These are phyloP conservation scores for Psilocybe subaeruginosa DNA, from an alignment of 768 basidiomycete species.

Conservation along the genomic window DNA sequence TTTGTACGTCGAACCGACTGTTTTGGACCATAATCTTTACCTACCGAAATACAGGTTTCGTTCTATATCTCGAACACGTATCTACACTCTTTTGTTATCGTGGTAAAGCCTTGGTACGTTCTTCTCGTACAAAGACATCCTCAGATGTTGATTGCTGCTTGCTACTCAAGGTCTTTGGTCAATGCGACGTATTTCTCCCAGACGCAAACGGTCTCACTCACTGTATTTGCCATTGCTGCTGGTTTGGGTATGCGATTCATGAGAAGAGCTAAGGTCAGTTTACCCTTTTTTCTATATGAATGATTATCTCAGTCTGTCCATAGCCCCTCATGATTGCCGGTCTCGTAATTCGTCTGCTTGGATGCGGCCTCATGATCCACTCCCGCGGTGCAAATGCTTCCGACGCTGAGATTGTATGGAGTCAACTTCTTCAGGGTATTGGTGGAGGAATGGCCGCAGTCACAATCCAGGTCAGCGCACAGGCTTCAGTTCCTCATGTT, in stretches of 20 bases:
- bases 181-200: slow-evolving; percentile 67
- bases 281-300: not conserved
- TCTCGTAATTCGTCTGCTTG: slow-evolving; percentile 61
- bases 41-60: slow-evolving; percentile 42
- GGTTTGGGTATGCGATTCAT: slow-evolving; percentile 58
- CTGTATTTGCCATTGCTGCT: slow-evolving; percentile 63
- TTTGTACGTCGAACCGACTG: slow-evolving; percentile 41
- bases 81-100: slow-evolving; percentile 67
- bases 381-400: slow-evolving; percentile 64
- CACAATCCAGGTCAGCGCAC: slow-evolving; percentile 59
- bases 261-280: slow-evolving; percentile 56
- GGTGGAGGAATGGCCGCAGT: slow-evolving; percentile 74
- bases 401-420: slow-evolving; percentile 59
- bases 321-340: slow-evolving; percentile 56
- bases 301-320: not conserved
- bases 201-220: slow-evolving; percentile 61
- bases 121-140: not conserved
- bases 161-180: slow-evolving; percentile 47
- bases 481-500: slow-evolving; percentile 64
- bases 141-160: not conserved
- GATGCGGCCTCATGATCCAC: slow-evolving; percentile 71
- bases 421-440: slow-evolving; percentile 73
- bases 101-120: slow-evolving; percentile 51
- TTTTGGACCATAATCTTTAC: not conserved
- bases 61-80: slow-evolving; percentile 76